phyloP scores from a whole-genome alignment of 73 alveolate species.

The Loxodes magnus region DNA sequence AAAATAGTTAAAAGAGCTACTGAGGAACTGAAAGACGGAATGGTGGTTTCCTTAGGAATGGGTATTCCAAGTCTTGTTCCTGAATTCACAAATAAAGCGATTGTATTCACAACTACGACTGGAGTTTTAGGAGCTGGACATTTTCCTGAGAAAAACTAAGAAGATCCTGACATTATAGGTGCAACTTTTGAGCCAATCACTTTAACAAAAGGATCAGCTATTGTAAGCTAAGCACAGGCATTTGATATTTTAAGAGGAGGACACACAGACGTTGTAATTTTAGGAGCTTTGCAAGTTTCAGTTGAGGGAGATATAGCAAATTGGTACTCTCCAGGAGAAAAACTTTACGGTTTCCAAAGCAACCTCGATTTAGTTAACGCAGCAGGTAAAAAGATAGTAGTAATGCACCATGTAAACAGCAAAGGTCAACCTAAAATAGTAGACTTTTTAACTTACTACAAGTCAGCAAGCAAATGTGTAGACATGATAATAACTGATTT shows the following conservation, averaged over 20 bases:
- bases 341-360: constrained; percentile 85
- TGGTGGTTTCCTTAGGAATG: constrained; percentile 74
- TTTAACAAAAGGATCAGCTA: constrained; percentile 55
- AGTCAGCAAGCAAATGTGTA: constrained; percentile 54
- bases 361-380: constrained; percentile 71
- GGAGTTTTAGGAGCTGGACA: constrained; percentile 87
- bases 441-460: constrained; percentile 23
- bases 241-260: constrained; percentile 84
- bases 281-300: constrained; percentile 43
- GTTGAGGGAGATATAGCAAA: constrained; percentile 56
- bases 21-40: constrained; percentile 51
- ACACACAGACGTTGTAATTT: constrained; percentile 37
- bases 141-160: constrained; percentile 62
- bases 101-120: constrained; percentile 59
- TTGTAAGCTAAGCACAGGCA: constrained; percentile 65
- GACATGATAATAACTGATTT: constrained; percentile 48
- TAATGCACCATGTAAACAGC: constrained; percentile 42
- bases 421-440: constrained; percentile 33
- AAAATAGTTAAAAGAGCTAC: constrained; percentile 75
- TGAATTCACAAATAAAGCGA: constrained; percentile 17
- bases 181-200: constrained; percentile 82
- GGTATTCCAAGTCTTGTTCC: constrained; percentile 81
- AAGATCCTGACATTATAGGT: constrained; percentile 70
- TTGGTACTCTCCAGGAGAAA: constrained; percentile 92
- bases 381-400: constrained; percentile 34